These are phyloP conservation scores for Puccinia triticina DNA, from an alignment of 1,284 basidiomycete species.

Conservation along the genomic window DNA sequence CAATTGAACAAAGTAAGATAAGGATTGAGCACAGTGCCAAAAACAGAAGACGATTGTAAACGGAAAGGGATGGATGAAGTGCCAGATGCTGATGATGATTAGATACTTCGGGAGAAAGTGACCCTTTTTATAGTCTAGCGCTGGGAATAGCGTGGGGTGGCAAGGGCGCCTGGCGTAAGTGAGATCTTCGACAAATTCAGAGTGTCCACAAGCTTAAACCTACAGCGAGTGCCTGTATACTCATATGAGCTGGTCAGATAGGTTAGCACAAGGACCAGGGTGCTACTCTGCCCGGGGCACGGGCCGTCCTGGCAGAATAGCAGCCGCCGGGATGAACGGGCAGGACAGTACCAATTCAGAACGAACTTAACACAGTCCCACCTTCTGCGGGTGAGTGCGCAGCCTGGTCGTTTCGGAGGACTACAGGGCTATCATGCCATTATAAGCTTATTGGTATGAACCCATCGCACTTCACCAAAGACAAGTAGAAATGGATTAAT, in stretches of 20 bases:
- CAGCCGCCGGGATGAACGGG: not conserved
- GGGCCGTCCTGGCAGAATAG: not conserved
- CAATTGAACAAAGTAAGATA: not conserved
- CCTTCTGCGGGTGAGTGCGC: no score
- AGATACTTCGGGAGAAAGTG: not conserved
- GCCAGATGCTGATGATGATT: not conserved
- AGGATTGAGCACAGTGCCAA: not conserved
- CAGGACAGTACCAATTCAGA: not conserved
- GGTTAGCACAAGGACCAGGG: not conserved
- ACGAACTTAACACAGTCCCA: not conserved
- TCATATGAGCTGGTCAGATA: not conserved
- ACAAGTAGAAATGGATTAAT: not conserved
- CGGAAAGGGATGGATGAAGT: not conserved
- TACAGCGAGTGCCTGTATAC: slow-evolving; percentile 21
- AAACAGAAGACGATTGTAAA: slow-evolving; percentile 16
- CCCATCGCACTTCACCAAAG: not conserved
- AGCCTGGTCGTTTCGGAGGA: not conserved
- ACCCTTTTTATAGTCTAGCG: slow-evolving; percentile 13
- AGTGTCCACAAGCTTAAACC: not conserved
- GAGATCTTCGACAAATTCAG: not conserved
- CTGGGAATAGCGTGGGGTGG: not conserved
- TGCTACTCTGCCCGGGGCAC: slow-evolving; percentile 8
- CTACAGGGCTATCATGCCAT: slow-evolving; percentile 1
- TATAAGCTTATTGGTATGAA: not conserved
- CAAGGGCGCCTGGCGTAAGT: not conserved